These are phyloP conservation scores for Kodamaea kakaduensis DNA, from an alignment of 805 yeast species.

Conservation along the genomic window DNA sequence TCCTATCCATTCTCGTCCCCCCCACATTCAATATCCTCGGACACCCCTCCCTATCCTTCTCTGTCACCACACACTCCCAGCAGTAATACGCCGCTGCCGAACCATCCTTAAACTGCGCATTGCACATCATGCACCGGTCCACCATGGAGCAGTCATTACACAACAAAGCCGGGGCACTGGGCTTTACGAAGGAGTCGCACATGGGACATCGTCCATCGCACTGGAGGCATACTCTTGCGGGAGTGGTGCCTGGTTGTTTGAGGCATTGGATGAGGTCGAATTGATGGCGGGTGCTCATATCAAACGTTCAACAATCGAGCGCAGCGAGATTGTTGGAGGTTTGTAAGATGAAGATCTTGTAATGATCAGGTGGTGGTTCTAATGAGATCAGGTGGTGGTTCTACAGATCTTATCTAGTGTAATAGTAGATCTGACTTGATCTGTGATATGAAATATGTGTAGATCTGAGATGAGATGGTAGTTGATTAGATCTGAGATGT, in stretches of 20 bases:
- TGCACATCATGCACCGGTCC: slow-evolving; percentile 76
- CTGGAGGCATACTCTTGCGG: slow-evolving; percentile 72
- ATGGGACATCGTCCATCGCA: slow-evolving; percentile 92
- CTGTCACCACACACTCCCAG: slow-evolving; percentile 73
- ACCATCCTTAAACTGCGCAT: slow-evolving; percentile 48
- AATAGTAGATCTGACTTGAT: too few relatives aligned
- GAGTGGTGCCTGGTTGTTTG: slow-evolving; percentile 73
- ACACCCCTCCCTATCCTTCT: slow-evolving; percentile 88
- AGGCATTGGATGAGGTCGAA: slow-evolving; percentile 78
- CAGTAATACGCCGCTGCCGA: slow-evolving; percentile 67
- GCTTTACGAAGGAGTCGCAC: slow-evolving; percentile 82
- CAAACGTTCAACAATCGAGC: too few relatives aligned
- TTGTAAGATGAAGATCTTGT: too few relatives aligned
- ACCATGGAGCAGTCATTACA: slow-evolving; percentile 78
- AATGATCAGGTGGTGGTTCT: too few relatives aligned
- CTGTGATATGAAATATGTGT: too few relatives aligned
- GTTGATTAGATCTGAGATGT: too few relatives aligned
- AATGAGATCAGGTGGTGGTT: too few relatives aligned
- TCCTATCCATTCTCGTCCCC: slow-evolving; percentile 64
- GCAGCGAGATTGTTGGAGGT: too few relatives aligned
- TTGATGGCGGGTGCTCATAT: slow-evolving; percentile 66
- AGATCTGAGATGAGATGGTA: too few relatives aligned
- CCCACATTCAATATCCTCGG: slow-evolving; percentile 82
- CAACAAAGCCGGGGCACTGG: slow-evolving; percentile 59
- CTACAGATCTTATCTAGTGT: too few relatives aligned